Conservation (phyloP, 768 basidiomycete genomes). For the Pluteus cervinus region DNA sequence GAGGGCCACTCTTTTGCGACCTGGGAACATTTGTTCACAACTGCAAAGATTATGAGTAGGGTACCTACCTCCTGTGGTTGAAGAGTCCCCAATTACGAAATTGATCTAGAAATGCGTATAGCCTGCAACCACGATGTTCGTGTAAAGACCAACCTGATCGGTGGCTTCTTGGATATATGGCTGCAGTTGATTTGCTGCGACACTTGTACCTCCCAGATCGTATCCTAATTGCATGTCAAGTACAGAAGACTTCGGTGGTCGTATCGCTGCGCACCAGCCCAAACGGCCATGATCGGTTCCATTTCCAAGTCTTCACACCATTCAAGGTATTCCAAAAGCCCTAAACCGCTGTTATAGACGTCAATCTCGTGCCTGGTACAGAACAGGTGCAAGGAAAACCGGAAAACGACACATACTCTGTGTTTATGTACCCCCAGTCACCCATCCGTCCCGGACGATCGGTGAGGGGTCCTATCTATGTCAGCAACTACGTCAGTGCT, state of each 20-base stretch:
- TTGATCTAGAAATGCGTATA: too few species aligned
- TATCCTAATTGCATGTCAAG: too few species aligned
- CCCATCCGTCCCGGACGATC: conserved; percentile 49
- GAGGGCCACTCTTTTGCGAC: conserved; percentile 47
- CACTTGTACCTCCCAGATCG: conserved; percentile 38
- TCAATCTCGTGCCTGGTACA: background rate
- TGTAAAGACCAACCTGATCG: conserved; percentile 48
- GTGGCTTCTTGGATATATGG: conserved; percentile 54
- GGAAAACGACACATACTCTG: conserved; percentile 51
- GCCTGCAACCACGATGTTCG: too few species aligned
- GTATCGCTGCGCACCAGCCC: conserved; percentile 40
- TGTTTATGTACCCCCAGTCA: conserved; percentile 58
- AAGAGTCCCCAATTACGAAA: conserved; percentile 51
- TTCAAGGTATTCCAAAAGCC: conserved; percentile 49
- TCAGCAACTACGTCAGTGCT: conserved; percentile 26
- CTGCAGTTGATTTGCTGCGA: conserved; percentile 36
- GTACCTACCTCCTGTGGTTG: conserved; percentile 34
- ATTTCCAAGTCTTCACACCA: conserved; percentile 56
- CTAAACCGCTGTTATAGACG: conserved; percentile 38
- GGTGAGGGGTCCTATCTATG: conserved; percentile 41
- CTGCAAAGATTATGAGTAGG: too few species aligned
- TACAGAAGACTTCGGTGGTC: too few species aligned
- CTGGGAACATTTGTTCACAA: too few species aligned
- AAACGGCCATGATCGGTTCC: conserved; percentile 62
- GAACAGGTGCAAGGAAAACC: too few species aligned